Evolutionary conservation across 345 rosid species (phyloP).

Genomic region (Citrus trifoliata): DNA sequence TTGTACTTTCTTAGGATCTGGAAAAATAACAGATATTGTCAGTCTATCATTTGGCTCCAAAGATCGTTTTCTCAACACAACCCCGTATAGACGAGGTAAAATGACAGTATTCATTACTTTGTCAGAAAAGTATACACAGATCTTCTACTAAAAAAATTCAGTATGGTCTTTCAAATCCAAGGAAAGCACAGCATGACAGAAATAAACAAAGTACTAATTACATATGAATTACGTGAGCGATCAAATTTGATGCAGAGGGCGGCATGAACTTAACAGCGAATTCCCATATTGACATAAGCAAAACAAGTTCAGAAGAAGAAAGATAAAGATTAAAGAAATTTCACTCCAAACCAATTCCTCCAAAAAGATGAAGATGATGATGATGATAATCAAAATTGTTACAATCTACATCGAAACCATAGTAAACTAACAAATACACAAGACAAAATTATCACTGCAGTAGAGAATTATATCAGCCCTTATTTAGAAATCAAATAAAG

Average conservation of each 20-base stretch:
- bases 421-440: not conserved
- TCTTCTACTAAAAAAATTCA: not conserved
- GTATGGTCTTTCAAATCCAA: not conserved
- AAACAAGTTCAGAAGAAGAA: not conserved
- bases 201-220: not conserved
- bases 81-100: not conserved
- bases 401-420: not conserved
- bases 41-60: constrained; percentile 10
- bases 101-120: not conserved
- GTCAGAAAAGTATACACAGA: not conserved
- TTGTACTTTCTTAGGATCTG: constrained; percentile 44
- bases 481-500: not conserved
- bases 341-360: not conserved
- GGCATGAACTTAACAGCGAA: not conserved
- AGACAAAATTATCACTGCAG: not conserved
- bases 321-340: not conserved
- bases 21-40: not conserved
- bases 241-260: not conserved
- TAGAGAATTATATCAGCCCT: not conserved
- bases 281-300: not conserved
- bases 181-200: not conserved
- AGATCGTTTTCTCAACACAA: not conserved
- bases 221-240: not conserved
- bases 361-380: not conserved
- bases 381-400: not conserved